A percentile compares a stretch with the other conserved stretches of the same genome.
Conservation (phyloP, 441 rosid species). For the Erodium trifolium region DNA sequence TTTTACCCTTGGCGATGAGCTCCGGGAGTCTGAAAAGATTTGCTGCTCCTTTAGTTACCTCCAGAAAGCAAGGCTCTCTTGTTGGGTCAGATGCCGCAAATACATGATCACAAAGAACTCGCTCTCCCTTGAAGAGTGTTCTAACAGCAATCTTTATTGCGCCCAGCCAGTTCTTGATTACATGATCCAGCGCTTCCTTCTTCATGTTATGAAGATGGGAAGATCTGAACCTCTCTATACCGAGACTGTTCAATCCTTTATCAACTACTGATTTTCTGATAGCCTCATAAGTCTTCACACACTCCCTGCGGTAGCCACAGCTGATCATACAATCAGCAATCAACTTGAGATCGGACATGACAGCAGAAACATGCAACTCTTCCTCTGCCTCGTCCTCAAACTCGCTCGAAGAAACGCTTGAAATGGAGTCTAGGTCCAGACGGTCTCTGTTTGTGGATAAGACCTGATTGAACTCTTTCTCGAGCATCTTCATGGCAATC, state of each 20-base stretch:
- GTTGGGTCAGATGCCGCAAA: constrained; percentile 34
- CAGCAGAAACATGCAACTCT: constrained; percentile 15
- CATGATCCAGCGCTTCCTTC: constrained; percentile 27
- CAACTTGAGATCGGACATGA: constrained; percentile 41
- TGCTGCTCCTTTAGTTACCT: constrained; percentile 38
- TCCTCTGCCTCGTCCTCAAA: constrained; percentile 23
- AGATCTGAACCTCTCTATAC: constrained; percentile 33
- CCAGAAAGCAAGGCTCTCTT: constrained; percentile 48
- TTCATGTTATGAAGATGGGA: constrained; percentile 32
- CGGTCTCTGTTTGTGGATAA: constrained; percentile 32
- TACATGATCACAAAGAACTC: constrained; percentile 43
- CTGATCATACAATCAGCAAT: constrained; percentile 52
- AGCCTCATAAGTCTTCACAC: constrained; percentile 36
- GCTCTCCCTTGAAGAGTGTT: constrained; percentile 42
- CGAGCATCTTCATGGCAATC: constrained; percentile 49
- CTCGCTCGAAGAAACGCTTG: constrained; percentile 27
- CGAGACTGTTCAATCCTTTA: constrained; percentile 41
- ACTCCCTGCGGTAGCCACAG: constrained; percentile 51
- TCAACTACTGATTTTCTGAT: constrained; percentile 44
- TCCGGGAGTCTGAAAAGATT: constrained; percentile 49
- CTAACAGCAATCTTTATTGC: constrained; percentile 37
- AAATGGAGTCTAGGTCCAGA: constrained; percentile 29
- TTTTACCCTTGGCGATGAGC: constrained; percentile 35
- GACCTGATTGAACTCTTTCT: constrained; percentile 44
- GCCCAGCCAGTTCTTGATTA: constrained; percentile 42